These are phyloP conservation scores for Pichia sp. DNA, from an alignment of 1,139 yeast genomes.

Conservation along the genomic window DNA sequence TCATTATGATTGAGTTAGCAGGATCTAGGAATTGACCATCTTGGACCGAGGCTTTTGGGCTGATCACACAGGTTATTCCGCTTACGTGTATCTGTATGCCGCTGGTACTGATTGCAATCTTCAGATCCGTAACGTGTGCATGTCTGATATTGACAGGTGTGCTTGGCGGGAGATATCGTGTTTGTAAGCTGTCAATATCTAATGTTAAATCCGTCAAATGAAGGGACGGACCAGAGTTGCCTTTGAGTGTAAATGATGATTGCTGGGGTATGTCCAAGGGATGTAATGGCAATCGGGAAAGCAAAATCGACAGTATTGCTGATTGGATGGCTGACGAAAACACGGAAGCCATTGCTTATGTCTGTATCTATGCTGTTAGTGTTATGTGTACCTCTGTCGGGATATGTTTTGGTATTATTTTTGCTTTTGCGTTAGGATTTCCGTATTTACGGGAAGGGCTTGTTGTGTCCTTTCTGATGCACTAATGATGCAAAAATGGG, in stretches of 20 bases:
- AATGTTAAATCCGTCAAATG: conserved; percentile 17
- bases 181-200: conserved; percentile 19
- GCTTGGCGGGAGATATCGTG: conserved; percentile 17
- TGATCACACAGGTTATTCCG: conserved; percentile 13
- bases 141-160: conserved; percentile 17
- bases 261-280: conserved; percentile 18
- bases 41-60: conserved; percentile 13
- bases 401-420: background rate
- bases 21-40: conserved; percentile 9
- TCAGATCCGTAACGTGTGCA: conserved; percentile 16
- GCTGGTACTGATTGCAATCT: conserved; percentile 14
- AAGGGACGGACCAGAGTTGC: conserved; percentile 15
- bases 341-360: conserved; percentile 16
- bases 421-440: background rate
- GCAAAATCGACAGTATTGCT: conserved; percentile 15
- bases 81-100: conserved; percentile 14
- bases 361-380: background rate
- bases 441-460: background rate
- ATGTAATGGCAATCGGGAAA: conserved; percentile 19
- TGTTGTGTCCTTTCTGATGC: background rate
- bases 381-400: background rate
- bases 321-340: conserved; percentile 19
- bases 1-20: conserved; percentile 12
- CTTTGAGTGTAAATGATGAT: conserved; percentile 14
- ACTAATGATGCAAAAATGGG: background rate